Base-by-base conservation (phyloP, 148 eudicot genomes). In the Nepenthes mirabilis region DNA sequence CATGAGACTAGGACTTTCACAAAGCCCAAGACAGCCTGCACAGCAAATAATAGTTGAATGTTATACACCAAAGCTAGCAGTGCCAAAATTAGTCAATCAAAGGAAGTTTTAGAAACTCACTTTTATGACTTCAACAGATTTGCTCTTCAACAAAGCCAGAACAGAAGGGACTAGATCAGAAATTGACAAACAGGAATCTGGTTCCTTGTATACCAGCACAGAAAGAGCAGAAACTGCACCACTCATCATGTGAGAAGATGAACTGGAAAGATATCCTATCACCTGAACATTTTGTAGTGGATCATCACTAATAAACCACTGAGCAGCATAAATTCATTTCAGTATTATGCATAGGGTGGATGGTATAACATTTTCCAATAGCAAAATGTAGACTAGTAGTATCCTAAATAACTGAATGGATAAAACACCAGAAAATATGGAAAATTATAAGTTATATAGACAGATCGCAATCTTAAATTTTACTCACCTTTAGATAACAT, bases 161-260 rank as follows among this genome's bases (percentile, higher is more conserved):
- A 93, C 80, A 23, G 98, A 75, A 35, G 98, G 86, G 65, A 93
- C 77, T 43, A 88, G 70, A 59, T 93, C 88, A 35, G 91, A 85
- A 54, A 83, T 60, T 68, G 61, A 69, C 48, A 65, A 23, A 70
- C 90, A 81, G 53, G 86, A 71, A 61, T 86, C 75, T 11, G 82
- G 79, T 62, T 86, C 85, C 68, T 74, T 79, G 66, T 83, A 79
- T 48, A 88, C 80, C 45, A 93, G 75, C 56, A 93, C 77, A 49
- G 98, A 93, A 32, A 93, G 82, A 10, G 95, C 96, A 65, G 98
- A 86, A 47, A 93, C 80, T 33, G 86, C 98, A 40, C 94, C 96
- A 78, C 96, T 88, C 60, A 71, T 88, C 45, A 86, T 79, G 45
- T 86, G 91, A 69, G 95, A 95, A 57, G 96, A 88, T 65, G 98